Evolutionary conservation across 2,329 filamentous ascomycete genomes (phyloP).

Genomic region (Fusarium citri): DNA sequence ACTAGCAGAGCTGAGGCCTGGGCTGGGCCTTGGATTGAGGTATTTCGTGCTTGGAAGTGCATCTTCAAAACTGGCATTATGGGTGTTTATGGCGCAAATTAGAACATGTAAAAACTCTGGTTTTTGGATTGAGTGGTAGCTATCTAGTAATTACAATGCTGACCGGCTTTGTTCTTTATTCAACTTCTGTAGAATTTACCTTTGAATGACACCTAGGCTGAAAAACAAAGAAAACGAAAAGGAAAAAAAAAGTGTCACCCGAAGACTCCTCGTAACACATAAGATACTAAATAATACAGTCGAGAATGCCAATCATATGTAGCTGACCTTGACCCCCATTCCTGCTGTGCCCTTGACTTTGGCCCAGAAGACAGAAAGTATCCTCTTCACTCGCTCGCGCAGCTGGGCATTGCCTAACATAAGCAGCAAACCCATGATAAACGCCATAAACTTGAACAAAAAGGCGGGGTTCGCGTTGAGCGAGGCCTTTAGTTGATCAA

Average conservation of each 20-base stretch:
- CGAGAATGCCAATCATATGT: slow-evolving; percentile 71
- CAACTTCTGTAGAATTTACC: slow-evolving; percentile 27
- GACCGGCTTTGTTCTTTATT: slow-evolving; percentile 20
- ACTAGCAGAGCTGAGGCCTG: slow-evolving; percentile 63
- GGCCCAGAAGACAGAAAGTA: slow-evolving; percentile 78
- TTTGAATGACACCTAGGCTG: slow-evolving; percentile 28
- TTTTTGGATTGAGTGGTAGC: slow-evolving; percentile 22
- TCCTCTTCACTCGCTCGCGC: slow-evolving; percentile 76
- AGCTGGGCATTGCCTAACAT: slow-evolving; percentile 81
- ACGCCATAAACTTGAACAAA: slow-evolving; percentile 75
- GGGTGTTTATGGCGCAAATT: slow-evolving; percentile 41
- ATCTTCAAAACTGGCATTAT: slow-evolving; percentile 35
- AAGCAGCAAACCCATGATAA: slow-evolving; percentile 81
- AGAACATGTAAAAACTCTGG: slow-evolving; percentile 20
- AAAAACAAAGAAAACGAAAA: slow-evolving; percentile 11
- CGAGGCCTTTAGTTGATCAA: slow-evolving; percentile 63
- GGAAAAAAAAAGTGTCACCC: slow-evolving; percentile 23
- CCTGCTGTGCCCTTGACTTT: slow-evolving; percentile 88
- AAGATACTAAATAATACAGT: slow-evolving; percentile 42
- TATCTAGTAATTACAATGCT: slow-evolving; percentile 29
- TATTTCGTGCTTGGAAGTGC: slow-evolving; percentile 24
- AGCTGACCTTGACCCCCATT: slow-evolving; percentile 98
- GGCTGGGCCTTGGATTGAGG: slow-evolving; percentile 56
- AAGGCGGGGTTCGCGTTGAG: slow-evolving; percentile 68
- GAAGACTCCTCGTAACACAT: slow-evolving; percentile 49